phyloP scores from a whole-genome alignment of 148 eudicot species.

The Pouteria glomerata region DNA sequence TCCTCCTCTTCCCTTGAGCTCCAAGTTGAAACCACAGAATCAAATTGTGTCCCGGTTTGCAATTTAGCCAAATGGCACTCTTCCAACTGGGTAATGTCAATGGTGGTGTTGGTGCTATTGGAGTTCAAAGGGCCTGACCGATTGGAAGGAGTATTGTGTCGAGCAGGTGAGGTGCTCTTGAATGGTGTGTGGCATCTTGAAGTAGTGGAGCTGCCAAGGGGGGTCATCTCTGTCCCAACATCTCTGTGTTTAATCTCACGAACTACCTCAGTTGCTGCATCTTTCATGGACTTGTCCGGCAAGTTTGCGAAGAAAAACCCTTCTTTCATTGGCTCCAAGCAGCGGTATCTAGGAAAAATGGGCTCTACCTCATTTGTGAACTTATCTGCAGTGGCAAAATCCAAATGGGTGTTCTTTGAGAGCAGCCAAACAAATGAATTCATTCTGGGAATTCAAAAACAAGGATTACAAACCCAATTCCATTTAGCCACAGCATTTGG shows the following conservation, averaged over 20 bases:
- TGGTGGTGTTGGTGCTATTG: slow-evolving; percentile 11
- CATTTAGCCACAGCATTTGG: not conserved
- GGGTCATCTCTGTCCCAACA: slow-evolving; percentile 89
- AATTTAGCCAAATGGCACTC: slow-evolving; percentile 73
- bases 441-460: not conserved
- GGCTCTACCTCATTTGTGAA: slow-evolving; percentile 53
- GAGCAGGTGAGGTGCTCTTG: slow-evolving; percentile 58
- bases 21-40: slow-evolving; percentile 60
- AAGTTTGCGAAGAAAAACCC: slow-evolving; percentile 52
- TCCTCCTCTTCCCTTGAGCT: slow-evolving; percentile 87
- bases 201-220: slow-evolving; percentile 74
- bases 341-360: slow-evolving; percentile 28
- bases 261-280: slow-evolving; percentile 36
- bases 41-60: slow-evolving; percentile 43
- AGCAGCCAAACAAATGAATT: not conserved
- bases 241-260: slow-evolving; percentile 59
- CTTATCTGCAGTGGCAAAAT: slow-evolving; percentile 50
- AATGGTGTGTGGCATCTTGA: slow-evolving; percentile 84
- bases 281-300: slow-evolving; percentile 33
- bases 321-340: slow-evolving; percentile 57
- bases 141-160: slow-evolving; percentile 71
- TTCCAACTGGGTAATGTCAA: slow-evolving; percentile 46
- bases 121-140: slow-evolving; percentile 63
- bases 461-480: not conserved
- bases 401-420: not conserved